Evolutionary conservation across 768 basidiomycete genomes (phyloP), one percentile per base, ranked within the genome.

Genomic region (Trametes villosa): DNA sequence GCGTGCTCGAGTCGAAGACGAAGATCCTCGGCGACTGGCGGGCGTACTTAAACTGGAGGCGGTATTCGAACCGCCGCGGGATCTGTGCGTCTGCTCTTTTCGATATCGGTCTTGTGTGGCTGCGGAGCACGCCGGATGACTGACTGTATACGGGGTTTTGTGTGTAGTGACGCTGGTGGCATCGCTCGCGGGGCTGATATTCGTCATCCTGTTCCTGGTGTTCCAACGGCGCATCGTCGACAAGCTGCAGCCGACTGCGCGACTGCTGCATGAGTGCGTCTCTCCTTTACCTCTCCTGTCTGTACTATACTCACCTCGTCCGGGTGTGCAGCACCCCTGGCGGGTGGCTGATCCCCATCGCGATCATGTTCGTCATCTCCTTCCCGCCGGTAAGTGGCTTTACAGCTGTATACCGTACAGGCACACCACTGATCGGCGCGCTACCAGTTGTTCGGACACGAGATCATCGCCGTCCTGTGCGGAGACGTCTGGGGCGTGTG

Each of bases 401-500:
- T 4, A 31, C 26, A 1, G n/a, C 24, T 12, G 26, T 22, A 18
- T 24, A n/a, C n/a, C n/a, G 13, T 5, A 6, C 27, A 20, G 27
- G 18, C 31, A 2, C 24, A 27, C 26, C 26, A 2, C 30, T 49
- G 47, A 46, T 18, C 18, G 34, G 9, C 13, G 20, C 20, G 3
- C 12, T 13, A 12, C 7, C 33, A 91, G 82, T 82, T 96, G 13
- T 94, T 94, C 67, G 94, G 94, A 5, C 94, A 96, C 64, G 94
- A 96, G 79, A 89, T 96, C 59, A 79, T 96, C 41, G 91, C 91
- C 24, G 81, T 95, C 30, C 78, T 96, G 4, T 92, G 91, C 67
- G 94, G 95, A 15, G 72, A 95, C 40, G 91, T 96, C 3, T 96
- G 92, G 92, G 93, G 92, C 2, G 75, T 94, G 1, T 88, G 94